A percentile compares a stretch with the other conserved stretches of the same genome.
Evolutionary conservation across 495 filamentous ascomycete species (phyloP).

Genomic region (Saxispiralis lemnorum): DNA sequence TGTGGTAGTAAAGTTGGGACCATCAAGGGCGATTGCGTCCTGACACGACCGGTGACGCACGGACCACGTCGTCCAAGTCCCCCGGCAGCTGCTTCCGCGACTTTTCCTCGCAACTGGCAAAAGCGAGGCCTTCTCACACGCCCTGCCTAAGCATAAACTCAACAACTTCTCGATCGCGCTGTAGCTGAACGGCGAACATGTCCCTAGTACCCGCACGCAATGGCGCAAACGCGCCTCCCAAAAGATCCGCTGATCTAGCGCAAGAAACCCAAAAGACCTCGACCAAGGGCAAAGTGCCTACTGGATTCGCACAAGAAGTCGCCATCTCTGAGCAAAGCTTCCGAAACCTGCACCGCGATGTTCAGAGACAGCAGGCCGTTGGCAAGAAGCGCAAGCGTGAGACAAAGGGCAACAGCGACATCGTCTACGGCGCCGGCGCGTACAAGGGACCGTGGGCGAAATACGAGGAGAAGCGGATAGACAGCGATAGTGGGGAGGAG

Average conservation of each 20-base stretch:
- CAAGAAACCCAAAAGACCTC: constrained; percentile 45
- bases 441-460: constrained; percentile 91
- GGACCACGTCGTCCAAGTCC: too few relatives aligned
- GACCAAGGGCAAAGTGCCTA: constrained; percentile 77
- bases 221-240: constrained; percentile 41
- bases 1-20: too few relatives aligned
- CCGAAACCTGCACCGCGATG: constrained; percentile 38
- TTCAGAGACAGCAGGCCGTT: constrained; percentile 26
- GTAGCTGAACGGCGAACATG: constrained; percentile 28
- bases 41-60: too few relatives aligned
- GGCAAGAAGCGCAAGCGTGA: constrained; percentile 62
- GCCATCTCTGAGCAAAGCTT: constrained; percentile 84
- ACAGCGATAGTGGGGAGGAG: constrained; percentile 31
- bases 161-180: too few relatives aligned
- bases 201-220: constrained; percentile 31
- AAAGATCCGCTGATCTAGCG: constrained; percentile 22
- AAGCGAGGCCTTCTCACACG: too few relatives aligned
- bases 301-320: constrained; percentile 72
- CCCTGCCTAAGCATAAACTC: too few relatives aligned
- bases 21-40: too few relatives aligned
- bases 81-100: too few relatives aligned
- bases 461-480: constrained; percentile 43
- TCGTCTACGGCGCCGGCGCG: constrained; percentile 68
- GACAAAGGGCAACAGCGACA: constrained; percentile 60
- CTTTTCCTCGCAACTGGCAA: too few relatives aligned